Base-by-base conservation (phyloP, 2,329 filamentous ascomycete genomes). In the Cercospora sp. region DNA sequence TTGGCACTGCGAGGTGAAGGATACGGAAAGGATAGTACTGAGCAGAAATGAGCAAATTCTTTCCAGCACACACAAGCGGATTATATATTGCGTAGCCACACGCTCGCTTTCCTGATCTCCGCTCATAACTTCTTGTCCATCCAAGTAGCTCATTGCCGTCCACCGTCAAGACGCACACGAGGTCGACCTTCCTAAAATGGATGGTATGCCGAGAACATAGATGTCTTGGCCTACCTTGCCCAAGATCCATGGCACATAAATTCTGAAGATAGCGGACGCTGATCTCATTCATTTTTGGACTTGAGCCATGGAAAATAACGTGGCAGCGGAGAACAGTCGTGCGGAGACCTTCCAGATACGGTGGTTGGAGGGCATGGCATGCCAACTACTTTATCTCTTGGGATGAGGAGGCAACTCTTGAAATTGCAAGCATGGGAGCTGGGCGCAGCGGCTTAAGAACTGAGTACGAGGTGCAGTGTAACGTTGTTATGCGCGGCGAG, bases 1-100 rank as follows among this genome's bases (percentile, higher is more conserved):
- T 57, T 68, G 60, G 64, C 66, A 36, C n/a, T 59, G 55, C 31
- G 9, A 59, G 2, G 28, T 59, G 28, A 59, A 51, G 13, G 5
- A 36, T 48, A 7, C n/a, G 18, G 16, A n/a, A 18, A 30, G 0
- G 28, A 33, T 51, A 53, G 40, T 16, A 55, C n/a, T 55, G 61
- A 63, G 61, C 45, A 31, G 23, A 26, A 63, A 53, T 63, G 61
- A 63, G 61, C 45, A 55, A 63, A 42, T 31, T 63, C 18, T 42
- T 51, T n/a, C 13, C n/a, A 18, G 30, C 28, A 36, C 16, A 42
- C 23, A 20, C 42, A 33, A 63, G 42, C 13, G 23, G 16, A 33
- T 53, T 63, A 63, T 59, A 59, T 33, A 55, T 28, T 26, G 20
- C 23, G 48, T 51, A 26, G 13, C 16, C 12, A 8, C 48, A 9